These are phyloP conservation scores for Phytophthora cryptogea DNA, from an alignment of 352 stramenopile genomes.

Conservation along the genomic window DNA sequence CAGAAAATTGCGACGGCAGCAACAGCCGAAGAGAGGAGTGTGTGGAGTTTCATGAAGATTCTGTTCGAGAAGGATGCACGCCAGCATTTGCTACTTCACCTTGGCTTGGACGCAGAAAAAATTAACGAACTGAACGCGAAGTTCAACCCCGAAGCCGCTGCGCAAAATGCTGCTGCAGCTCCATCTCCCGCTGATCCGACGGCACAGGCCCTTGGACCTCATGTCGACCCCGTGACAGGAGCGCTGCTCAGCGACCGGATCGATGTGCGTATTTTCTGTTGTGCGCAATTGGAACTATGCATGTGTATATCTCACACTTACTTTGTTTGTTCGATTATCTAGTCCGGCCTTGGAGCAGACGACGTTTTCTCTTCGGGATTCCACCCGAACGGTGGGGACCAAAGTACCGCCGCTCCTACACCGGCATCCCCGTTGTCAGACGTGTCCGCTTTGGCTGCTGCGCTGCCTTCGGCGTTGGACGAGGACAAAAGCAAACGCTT, in stretches of 20 bases:
- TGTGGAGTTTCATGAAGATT: conserved; percentile 94
- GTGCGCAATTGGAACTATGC: conserved; percentile 2
- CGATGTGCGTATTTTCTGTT: conserved; percentile 54
- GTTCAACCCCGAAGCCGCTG: conserved; percentile 61
- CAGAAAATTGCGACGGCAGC: conserved; percentile 75
- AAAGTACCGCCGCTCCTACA: conserved; percentile 24
- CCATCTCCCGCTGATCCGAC: conserved; percentile 26
- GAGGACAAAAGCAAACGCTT: conserved; percentile 77
- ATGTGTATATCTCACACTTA: conserved; percentile 9
- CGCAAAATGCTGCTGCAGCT: conserved; percentile 30
- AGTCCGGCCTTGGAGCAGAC: conserved; percentile 66
- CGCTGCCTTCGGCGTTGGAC: conserved; percentile 55
- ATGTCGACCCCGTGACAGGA: conserved; percentile 51
- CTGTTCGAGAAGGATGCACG: conserved; percentile 95
- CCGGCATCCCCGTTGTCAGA: conserved; percentile 50
- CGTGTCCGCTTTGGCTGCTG: conserved; percentile 49
- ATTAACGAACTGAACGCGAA: conserved; percentile 89
- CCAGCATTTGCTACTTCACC: conserved; percentile 93
- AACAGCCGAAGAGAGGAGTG: conserved; percentile 70
- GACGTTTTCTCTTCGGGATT: conserved; percentile 82
- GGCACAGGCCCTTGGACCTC: conserved; percentile 19
- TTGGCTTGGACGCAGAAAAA: conserved; percentile 94
- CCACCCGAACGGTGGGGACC: conserved; percentile 45
- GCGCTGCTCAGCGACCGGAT: conserved; percentile 69
- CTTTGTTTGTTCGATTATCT: conserved; percentile 16